phyloP scores from a whole-genome alignment of 768 basidiomycete genomes.

The Hypholoma sublateritium region DNA sequence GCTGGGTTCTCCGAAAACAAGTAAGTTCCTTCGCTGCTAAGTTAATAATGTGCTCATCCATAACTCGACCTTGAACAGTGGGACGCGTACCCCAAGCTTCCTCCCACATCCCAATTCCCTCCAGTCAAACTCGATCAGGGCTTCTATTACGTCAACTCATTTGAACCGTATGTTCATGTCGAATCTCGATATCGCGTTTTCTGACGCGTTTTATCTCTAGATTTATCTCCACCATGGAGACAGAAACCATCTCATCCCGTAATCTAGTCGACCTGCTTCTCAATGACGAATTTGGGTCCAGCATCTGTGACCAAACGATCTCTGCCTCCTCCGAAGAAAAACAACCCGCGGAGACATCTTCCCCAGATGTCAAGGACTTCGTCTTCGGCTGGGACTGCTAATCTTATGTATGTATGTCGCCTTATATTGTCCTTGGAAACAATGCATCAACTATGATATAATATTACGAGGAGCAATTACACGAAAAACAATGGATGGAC shows the following conservation, averaged over 20 bases:
- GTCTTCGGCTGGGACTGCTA: slow-evolving; percentile 81
- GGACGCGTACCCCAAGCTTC: slow-evolving; percentile 77
- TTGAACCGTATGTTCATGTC: slow-evolving; percentile 71
- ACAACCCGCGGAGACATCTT: neutral
- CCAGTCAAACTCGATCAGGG: slow-evolving; percentile 76
- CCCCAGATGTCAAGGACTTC: slow-evolving; percentile 34
- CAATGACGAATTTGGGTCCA: slow-evolving; percentile 65
- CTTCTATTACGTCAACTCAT: slow-evolving; percentile 89
- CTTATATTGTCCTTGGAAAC: slow-evolving; percentile 4
- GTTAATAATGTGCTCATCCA: slow-evolving; percentile 1
- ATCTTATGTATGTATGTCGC: slow-evolving; percentile 18
- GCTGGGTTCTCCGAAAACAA: slow-evolving; percentile 85
- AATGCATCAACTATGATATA: slow-evolving; percentile 15
- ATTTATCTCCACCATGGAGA: slow-evolving; percentile 93
- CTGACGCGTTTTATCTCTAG: slow-evolving; percentile 31
- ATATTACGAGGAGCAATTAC: slow-evolving; percentile 14
- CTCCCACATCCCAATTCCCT: slow-evolving; percentile 67
- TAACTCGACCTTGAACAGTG: slow-evolving; percentile 45
- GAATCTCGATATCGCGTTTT: slow-evolving; percentile 2
- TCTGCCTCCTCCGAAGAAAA: slow-evolving; percentile 9
- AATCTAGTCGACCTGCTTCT: slow-evolving; percentile 82
- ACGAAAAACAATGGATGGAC: slow-evolving; percentile 5
- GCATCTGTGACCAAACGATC: slow-evolving; percentile 58
- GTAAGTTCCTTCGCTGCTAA: slow-evolving; percentile 27
- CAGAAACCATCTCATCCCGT: slow-evolving; percentile 79